A percentile compares a stretch with the other conserved stretches of the same genome.
Evolutionary conservation across 2,329 filamentous ascomycete genomes (phyloP).

Genomic region (Rutstroemia sp.): DNA sequence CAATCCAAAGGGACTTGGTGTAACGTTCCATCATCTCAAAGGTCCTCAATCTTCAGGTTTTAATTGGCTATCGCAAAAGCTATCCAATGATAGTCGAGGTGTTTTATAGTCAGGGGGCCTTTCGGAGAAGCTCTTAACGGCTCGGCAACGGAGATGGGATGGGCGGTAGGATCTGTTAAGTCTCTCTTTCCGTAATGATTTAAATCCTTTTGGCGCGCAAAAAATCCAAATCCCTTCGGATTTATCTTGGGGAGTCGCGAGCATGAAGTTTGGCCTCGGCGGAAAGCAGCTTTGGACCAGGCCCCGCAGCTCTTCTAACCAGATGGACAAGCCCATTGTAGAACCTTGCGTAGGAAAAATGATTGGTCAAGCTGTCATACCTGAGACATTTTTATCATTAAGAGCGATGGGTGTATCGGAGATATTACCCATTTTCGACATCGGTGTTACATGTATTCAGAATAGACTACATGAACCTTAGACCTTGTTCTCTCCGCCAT

Average conservation of each 20-base stretch:
- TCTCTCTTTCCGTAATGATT: not conserved
- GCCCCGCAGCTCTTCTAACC: not conserved
- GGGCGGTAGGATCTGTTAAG: not conserved
- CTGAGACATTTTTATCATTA: conserved; percentile 1
- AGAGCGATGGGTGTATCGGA: conserved; percentile 1
- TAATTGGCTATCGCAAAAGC: not conserved
- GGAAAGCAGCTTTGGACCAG: conserved; percentile 7
- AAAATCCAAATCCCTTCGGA: not conserved
- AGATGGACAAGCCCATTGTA: not conserved
- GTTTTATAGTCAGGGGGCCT: not conserved
- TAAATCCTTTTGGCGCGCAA: conserved; percentile 2
- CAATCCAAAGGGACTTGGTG: not conserved
- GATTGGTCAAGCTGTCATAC: not conserved
- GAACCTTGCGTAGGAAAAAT: not conserved
- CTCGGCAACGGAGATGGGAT: not conserved
- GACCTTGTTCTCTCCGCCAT: not conserved
- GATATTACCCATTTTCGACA: conserved; percentile 6
- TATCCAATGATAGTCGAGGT: not conserved
- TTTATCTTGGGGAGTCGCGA: not conserved
- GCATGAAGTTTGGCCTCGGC: not conserved
- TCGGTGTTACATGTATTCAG: not conserved
- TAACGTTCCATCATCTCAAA: conserved; percentile 8
- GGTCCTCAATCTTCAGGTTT: not conserved
- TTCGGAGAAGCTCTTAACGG: not conserved
- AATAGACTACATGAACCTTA: not conserved